phyloP scores from a whole-genome alignment of 768 basidiomycete species.

The Boletus fagicola region DNA sequence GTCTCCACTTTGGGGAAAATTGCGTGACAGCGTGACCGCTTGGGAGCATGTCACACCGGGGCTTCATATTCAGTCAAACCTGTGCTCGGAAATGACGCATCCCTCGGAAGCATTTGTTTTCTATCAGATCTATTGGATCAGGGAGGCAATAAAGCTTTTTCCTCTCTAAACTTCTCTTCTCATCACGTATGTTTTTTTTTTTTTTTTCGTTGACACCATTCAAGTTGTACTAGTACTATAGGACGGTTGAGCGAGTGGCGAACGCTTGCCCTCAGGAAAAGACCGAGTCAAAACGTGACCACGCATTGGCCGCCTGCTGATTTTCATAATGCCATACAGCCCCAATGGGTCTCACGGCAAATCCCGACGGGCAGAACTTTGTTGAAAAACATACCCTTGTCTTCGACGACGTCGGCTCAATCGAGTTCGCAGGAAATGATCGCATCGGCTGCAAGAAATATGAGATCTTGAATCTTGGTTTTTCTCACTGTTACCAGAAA shows the following conservation, averaged over 20 bases:
- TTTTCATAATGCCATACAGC: conserved; percentile 10
- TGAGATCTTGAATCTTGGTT: neutral
- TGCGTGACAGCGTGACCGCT: conserved; percentile 31
- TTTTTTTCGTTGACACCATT: neutral
- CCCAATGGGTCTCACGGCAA: neutral
- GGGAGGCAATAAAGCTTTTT: conserved; percentile 6
- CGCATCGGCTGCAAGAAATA: conserved; percentile 1
- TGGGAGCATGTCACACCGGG: conserved; percentile 26
- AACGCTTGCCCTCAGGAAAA: neutral
- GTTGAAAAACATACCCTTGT: neutral
- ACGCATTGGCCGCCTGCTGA: neutral
- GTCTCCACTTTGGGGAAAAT: conserved; percentile 16
- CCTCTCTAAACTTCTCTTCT: conserved; percentile 1
- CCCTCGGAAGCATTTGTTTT: conserved; percentile 10
- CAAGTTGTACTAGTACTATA: neutral
- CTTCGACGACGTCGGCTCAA: neutral
- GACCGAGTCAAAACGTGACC: neutral
- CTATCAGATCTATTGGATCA: conserved; percentile 16
- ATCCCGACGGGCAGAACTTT: conserved; percentile 6
- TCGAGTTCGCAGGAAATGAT: neutral
- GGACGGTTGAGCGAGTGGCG: neutral
- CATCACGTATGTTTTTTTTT: conserved; percentile 8
- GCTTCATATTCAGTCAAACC: conserved; percentile 25
- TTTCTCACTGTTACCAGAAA: neutral
- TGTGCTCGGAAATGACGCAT: conserved; percentile 28